Evolutionary conservation across 495 filamentous ascomycete species (phyloP), one percentile per base, ranked within the genome.

Genomic region (Diplogelasinospora grovesii): DNA sequence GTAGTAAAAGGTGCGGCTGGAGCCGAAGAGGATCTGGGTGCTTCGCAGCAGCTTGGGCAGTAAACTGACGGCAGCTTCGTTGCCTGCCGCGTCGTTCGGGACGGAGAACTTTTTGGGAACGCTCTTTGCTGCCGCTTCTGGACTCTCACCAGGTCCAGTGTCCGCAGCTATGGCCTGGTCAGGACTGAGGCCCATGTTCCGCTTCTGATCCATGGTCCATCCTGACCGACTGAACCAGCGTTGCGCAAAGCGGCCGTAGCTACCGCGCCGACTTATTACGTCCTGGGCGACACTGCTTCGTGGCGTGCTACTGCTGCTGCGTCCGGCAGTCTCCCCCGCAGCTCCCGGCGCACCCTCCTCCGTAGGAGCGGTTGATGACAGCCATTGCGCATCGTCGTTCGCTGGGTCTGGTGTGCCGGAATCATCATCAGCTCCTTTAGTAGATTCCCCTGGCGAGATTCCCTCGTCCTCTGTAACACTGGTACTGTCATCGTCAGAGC

Each of bases 181-280:
- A 9, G 47, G 60, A 35, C 69, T 79, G 63, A 83, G 62, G 7
- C 78, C 81, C 53, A 81, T 69, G 21, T 58, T 67, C 36, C 73
- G 66, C 46, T 74, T 64, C 39, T 69, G 70, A 45, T 78, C 77
- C 49, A 62, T 62, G 36, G 76, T 81, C 83, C 88, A 83, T 2
- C 84, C 88, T 35, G 79, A 82, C 48, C 73, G 79, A 9, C 83
- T 89, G 48, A 97, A 86, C 90, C 92, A 96, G 48, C 78, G 80
- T 45, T 86, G 77, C 0, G 90, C 86, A 57, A 95, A 95, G 16
- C 83, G 68, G 2, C 90, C 89, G 61, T 95, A 95, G 26, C 74
- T 77, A 1, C 88, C 83, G 41, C 75, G 82, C 43, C 75, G 79
- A 5, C 70, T 73, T 37, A 94, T 85, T 1, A 95, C 89, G 62